These are phyloP conservation scores for Elsinoe australis DNA, from an alignment of 2,329 filamentous ascomycete genomes.

Conservation along the genomic window DNA sequence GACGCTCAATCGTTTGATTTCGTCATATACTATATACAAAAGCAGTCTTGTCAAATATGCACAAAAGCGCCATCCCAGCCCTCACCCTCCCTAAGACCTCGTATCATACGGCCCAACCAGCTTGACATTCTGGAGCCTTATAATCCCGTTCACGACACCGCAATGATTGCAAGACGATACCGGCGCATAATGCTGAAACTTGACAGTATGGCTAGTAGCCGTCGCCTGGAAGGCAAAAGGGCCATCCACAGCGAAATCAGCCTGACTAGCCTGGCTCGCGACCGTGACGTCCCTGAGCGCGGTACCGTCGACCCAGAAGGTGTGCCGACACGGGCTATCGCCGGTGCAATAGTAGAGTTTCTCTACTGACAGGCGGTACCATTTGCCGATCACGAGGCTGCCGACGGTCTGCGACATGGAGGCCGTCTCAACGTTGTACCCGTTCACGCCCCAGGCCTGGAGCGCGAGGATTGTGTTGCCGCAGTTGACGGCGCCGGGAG, in stretches of 20 bases:
- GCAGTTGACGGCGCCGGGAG: not conserved
- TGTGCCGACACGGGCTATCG: not conserved
- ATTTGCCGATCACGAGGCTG: not conserved
- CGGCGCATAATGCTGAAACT: not conserved
- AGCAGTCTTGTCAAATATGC: too few species aligned
- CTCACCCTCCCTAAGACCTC: not conserved
- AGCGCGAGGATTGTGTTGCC: not conserved
- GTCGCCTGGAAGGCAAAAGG: too few species aligned
- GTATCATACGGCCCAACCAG: not conserved
- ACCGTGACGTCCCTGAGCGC: too few species aligned
- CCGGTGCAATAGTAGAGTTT: not conserved
- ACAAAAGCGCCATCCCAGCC: not conserved
- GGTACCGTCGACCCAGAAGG: too few species aligned
- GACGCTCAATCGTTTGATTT: too few species aligned
- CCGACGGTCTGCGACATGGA: not conserved
- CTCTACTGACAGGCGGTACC: not conserved
- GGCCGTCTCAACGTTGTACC: not conserved
- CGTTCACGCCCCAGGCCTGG: not conserved
- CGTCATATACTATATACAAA: too few species aligned
- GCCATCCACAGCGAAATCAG: too few species aligned
- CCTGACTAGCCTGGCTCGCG: too few species aligned
- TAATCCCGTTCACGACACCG: too few species aligned
- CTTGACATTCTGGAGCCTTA: not conserved
- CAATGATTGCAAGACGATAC: not conserved
- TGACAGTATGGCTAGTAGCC: too few species aligned